Evolutionary conservation across 2,329 filamentous ascomycete genomes (phyloP), one percentile per base, ranked within the genome.

Genomic region (Xylariaceae sp.): DNA sequence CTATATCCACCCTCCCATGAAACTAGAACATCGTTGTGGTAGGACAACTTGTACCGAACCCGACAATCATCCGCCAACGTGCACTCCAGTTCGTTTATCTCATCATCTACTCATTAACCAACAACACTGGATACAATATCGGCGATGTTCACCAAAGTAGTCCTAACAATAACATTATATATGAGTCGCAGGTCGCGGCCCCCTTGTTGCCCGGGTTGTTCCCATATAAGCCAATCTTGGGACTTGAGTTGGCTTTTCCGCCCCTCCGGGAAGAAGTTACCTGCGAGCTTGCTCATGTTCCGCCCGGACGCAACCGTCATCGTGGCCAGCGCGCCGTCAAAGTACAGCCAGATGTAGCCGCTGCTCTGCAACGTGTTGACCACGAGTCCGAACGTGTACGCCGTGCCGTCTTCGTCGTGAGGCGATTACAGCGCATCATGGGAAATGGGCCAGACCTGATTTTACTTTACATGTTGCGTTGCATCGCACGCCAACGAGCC

Each of bases 151-250:
- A 32, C 33, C 44, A 36, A 39, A n/a, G 44, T 47, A 29, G 44
- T 47, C 32, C 44, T 32, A 39, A 47, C 32, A 39, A 47, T 47
- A 27, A 47, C 44, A 20, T 39, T 47, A 47, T 47, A 47, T 27
- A 47, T 35, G 33, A 47, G 33, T 47, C 44, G 23, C 44, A 47
- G 30, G 23, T 26, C 24, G 30, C 33, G 9, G 44, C 44, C 10
- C 44, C 44, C 7, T 36, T 39, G 21, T 47, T 23, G 15, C 16
- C 24, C 44, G 37, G 15, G n/a, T 32, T 32, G 33, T 47, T 47
- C 7, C 44, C 44, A 35, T 47, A 47, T 23, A 47, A 39, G 4
- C 44, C 44, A 39, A 47, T 16, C 33, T 47, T 47, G 30, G 44
- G 44, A 29, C 44, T 47, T 10, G 44, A 47, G 32, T 35, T 47